Evolutionary conservation across 2,329 filamentous ascomycete species (phyloP).

Genomic region (Colletotrichum sp.): DNA sequence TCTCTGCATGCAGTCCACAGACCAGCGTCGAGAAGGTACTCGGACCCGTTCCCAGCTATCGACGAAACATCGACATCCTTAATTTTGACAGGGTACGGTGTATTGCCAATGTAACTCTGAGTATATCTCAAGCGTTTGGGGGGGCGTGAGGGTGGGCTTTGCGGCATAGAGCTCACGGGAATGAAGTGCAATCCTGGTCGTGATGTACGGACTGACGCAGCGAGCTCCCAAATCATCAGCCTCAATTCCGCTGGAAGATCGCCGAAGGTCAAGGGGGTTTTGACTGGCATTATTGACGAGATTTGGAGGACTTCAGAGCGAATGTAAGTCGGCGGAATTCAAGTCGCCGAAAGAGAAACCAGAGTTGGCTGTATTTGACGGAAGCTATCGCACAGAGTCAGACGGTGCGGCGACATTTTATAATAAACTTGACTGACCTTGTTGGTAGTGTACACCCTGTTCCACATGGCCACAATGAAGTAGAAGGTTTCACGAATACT

Average conservation of each 20-base stretch:
- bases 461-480: background rate
- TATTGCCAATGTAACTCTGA: too few species aligned
- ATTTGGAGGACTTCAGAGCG: background rate
- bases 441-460: background rate
- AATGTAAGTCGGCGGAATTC: too few species aligned
- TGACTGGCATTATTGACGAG: fast-evolving
- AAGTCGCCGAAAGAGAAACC: background rate
- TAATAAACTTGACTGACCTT: background rate
- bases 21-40: background rate
- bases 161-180: background rate
- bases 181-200: background rate
- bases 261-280: background rate
- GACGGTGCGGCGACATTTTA: background rate
- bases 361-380: fast-evolving
- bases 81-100: background rate
- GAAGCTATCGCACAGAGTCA: background rate
- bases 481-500: background rate
- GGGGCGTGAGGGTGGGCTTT: background rate
- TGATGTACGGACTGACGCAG: background rate
- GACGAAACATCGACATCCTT: background rate
- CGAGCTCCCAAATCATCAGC: background rate
- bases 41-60: background rate
- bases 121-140: too few species aligned
- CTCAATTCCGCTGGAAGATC: background rate
- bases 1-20: background rate